These are phyloP conservation scores for Pulveroboletus ravenelii DNA, from an alignment of 768 basidiomycete species.

Conservation along the genomic window DNA sequence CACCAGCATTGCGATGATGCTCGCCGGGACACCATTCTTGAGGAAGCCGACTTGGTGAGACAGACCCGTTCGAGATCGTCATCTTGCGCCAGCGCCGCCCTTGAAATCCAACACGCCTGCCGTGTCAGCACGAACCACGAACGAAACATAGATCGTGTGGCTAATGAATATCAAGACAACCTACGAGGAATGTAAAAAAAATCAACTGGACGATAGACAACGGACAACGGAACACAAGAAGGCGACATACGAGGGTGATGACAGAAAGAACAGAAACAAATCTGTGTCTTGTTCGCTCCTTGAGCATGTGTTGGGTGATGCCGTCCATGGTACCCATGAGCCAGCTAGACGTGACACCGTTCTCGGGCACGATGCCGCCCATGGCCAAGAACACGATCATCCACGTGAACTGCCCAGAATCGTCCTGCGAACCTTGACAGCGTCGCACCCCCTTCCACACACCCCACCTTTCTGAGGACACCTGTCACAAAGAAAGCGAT, in stretches of 20 bases:
- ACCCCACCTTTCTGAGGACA: conserved; percentile 89
- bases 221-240: neutral
- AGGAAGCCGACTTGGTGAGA: conserved; percentile 83
- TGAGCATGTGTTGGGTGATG: conserved; percentile 56
- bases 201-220: too few relatives aligned
- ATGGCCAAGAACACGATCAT: conserved; percentile 89
- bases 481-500: conserved; percentile 36
- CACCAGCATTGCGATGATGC: conserved; percentile 80
- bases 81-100: conserved; percentile 72
- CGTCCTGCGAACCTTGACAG: conserved; percentile 50
- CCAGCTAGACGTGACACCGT: conserved; percentile 88
- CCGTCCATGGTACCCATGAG: too few relatives aligned
- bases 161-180: conserved; percentile 93
- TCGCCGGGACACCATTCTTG: conserved; percentile 86
- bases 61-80: conserved; percentile 91
- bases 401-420: conserved; percentile 93
- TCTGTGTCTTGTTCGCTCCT: conserved; percentile 55
- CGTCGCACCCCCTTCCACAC: neutral
- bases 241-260: conserved; percentile 56
- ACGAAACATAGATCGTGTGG: conserved; percentile 55
- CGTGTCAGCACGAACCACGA: neutral
- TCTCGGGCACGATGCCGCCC: conserved; percentile 60
- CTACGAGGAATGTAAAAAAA: conserved; percentile 33
- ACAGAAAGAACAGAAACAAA: conserved; percentile 69
- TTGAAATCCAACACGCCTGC: neutral